Evolutionary conservation across 768 basidiomycete species (phyloP).

Genomic region (Exidia glandulosa): DNA sequence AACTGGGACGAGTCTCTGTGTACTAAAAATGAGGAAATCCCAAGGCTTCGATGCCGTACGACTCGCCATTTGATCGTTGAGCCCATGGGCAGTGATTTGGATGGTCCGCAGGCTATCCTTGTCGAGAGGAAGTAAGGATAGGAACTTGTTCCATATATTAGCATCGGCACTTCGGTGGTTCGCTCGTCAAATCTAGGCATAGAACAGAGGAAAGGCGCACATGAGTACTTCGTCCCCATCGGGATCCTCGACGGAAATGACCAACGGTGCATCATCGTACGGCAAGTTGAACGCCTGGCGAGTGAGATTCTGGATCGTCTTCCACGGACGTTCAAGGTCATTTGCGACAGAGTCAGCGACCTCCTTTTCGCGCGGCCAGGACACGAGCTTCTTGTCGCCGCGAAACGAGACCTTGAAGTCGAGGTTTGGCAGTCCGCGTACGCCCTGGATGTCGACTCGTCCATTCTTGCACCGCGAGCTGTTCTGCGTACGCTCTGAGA

Average conservation of each 20-base stretch:
- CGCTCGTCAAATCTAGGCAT: not conserved
- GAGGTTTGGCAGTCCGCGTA: not conserved
- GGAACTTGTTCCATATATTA: not conserved
- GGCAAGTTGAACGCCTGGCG: not conserved
- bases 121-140: not conserved
- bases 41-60: no score
- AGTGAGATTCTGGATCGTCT: not conserved
- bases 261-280: not conserved
- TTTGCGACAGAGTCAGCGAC: not conserved
- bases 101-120: not conserved
- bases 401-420: not conserved
- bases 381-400: not conserved
- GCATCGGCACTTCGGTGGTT: not conserved
- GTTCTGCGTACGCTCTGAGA: not conserved
- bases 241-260: not conserved
- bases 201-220: not conserved
- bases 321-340: not conserved
- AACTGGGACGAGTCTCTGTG: no score
- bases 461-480: not conserved
- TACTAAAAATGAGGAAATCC: no score
- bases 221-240: not conserved
- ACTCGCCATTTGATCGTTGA: not conserved
- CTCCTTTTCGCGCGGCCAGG: not conserved
- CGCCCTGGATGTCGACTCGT: not conserved
- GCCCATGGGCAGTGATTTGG: not conserved